phyloP scores from a whole-genome alignment of 345 rosid genomes.

The Euphorbia tirucalli region DNA sequence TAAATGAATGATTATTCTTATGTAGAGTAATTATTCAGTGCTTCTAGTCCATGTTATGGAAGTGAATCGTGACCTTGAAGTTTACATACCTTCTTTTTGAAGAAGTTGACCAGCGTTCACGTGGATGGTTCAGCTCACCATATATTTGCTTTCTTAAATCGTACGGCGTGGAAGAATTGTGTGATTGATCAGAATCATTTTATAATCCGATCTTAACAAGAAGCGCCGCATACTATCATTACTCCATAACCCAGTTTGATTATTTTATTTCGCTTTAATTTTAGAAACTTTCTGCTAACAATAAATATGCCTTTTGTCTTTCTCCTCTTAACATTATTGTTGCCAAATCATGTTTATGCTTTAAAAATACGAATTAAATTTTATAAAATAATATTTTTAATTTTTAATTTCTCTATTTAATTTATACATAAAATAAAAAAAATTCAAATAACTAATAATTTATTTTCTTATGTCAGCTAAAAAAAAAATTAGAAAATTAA shows the following conservation, averaged over 20 bases:
- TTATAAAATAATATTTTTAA: neutral
- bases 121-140: neutral
- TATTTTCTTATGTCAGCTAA: neutral
- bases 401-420: too few relatives aligned
- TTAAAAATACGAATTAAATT: too few relatives aligned
- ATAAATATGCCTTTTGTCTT: constrained; percentile 1
- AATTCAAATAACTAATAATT: too few relatives aligned
- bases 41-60: neutral
- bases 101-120: constrained; percentile 4
- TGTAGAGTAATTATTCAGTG: neutral
- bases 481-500: neutral
- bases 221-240: neutral
- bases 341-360: neutral
- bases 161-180: neutral
- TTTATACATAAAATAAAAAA: too few relatives aligned
- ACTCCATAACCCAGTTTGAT: neutral
- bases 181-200: neutral
- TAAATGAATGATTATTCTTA: neutral
- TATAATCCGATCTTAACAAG: neutral
- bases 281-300: neutral
- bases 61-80: neutral
- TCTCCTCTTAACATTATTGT: neutral
- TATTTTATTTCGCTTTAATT: neutral
- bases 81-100: neutral
- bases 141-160: neutral